Evolutionary conservation across 768 basidiomycete species (phyloP).

Genomic region (Porpolomopsis calyptriformis): DNA sequence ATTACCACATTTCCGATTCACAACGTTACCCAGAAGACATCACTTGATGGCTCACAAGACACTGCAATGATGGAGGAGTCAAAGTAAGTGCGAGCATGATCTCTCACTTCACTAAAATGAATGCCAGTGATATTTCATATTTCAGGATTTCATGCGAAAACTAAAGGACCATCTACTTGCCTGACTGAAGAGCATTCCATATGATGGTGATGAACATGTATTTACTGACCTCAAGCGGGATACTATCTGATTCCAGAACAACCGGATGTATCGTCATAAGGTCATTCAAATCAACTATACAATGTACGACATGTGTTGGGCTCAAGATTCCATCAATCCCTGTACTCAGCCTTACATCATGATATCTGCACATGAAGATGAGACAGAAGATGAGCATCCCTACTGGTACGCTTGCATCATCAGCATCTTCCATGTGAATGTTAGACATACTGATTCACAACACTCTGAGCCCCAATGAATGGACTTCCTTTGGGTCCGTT

Average conservation of each 20-base stretch:
- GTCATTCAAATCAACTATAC: constrained; percentile 20
- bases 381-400: constrained; percentile 8
- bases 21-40: constrained; percentile 1
- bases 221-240: constrained; percentile 6
- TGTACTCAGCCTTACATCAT: constrained; percentile 20
- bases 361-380: constrained; percentile 8
- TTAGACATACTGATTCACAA: background rate
- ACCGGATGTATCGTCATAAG: constrained; percentile 19
- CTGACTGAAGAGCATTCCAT: background rate
- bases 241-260: constrained; percentile 9
- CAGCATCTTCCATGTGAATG: constrained; percentile 15
- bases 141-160: constrained; percentile 15
- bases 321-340: constrained; percentile 25
- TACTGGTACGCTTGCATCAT: constrained; percentile 12
- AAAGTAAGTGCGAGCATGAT: background rate
- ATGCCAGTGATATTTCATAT: constrained; percentile 6
- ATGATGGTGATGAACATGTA: constrained; percentile 9
- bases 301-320: constrained; percentile 18
- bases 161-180: constrained; percentile 16
- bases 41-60: background rate
- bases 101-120: background rate
- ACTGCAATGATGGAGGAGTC: constrained; percentile 1
- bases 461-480: constrained; percentile 1
- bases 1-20: constrained; percentile 18
- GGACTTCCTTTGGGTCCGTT: constrained; percentile 13